Evolutionary conservation across 2,329 filamentous ascomycete species (phyloP).

Genomic region (Dichotomopilus funicola): DNA sequence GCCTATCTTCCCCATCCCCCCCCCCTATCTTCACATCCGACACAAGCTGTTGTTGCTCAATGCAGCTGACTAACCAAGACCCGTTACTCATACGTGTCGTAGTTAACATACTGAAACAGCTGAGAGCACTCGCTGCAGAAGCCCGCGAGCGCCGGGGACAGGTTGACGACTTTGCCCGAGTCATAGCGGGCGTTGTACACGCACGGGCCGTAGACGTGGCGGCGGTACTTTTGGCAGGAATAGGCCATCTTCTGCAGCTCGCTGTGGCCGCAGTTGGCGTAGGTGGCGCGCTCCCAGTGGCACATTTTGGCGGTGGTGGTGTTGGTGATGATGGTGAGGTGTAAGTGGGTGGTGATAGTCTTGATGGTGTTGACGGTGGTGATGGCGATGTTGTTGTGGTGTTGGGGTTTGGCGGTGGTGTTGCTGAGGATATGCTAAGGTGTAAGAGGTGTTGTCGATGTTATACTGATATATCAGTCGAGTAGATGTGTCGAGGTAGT

Average conservation of each 20-base stretch:
- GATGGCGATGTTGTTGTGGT: no score
- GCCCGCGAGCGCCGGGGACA: background rate
- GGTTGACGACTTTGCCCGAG: background rate
- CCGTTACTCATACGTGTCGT: background rate
- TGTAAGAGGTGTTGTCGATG: no score
- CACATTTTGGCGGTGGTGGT: conserved; percentile 7
- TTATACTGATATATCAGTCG: no score
- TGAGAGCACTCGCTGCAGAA: background rate
- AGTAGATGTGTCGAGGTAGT: no score
- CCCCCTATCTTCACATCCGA: no score
- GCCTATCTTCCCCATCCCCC: no score
- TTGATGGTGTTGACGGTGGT: no score
- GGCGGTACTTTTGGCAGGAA: conserved; percentile 5
- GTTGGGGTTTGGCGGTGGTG: no score
- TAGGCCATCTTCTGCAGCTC: conserved; percentile 3
- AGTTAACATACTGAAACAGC: conserved; percentile 1
- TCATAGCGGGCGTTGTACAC: background rate
- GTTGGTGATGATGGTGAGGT: background rate
- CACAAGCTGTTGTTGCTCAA: no score
- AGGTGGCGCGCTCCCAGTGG: conserved; percentile 8
- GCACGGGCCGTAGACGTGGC: conserved; percentile 9
- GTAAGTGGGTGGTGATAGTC: no score
- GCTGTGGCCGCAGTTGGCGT: background rate
- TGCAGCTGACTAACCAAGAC: background rate
- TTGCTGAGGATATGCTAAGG: no score